Evolutionary conservation across 768 basidiomycete genomes (phyloP).

Genomic region (Tylopilus intermedius): DNA sequence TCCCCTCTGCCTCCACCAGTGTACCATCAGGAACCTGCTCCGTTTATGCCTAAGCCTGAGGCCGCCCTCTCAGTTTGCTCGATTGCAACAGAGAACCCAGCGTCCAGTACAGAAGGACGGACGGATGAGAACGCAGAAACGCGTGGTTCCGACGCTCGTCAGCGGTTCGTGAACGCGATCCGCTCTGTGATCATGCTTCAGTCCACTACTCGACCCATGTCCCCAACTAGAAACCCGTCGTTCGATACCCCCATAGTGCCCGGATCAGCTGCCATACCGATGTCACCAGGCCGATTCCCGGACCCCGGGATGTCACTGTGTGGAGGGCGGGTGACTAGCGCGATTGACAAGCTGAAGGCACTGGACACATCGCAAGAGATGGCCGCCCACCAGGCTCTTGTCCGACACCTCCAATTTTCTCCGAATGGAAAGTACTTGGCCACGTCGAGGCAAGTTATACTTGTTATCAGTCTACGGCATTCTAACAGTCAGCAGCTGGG

Average conservation of each 20-base stretch:
- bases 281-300: conserved; percentile 29
- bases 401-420: conserved; percentile 52
- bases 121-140: conserved; percentile 25
- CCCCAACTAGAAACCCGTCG: conserved; percentile 29
- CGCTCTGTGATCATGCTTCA: conserved; percentile 45
- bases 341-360: conserved; percentile 39
- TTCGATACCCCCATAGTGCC: conserved; percentile 25
- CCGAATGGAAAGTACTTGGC: conserved; percentile 51
- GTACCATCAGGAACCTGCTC: conserved; percentile 21
- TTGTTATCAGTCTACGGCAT: neutral
- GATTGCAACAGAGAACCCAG: conserved; percentile 22
- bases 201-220: conserved; percentile 28
- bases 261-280: conserved; percentile 16
- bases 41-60: conserved; percentile 18
- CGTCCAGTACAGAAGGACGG: conserved; percentile 24
- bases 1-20: conserved; percentile 8
- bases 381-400: conserved; percentile 45
- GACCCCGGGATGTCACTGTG: conserved; percentile 35
- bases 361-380: conserved; percentile 40
- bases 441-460: conserved; percentile 42
- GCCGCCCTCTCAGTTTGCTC: conserved; percentile 26
- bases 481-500: conserved; percentile 36
- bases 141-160: conserved; percentile 28
- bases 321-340: conserved; percentile 35
- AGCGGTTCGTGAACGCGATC: conserved; percentile 40